Evolutionary conservation across 495 filamentous ascomycete species (phyloP).

Genomic region (Tuber borchii): DNA sequence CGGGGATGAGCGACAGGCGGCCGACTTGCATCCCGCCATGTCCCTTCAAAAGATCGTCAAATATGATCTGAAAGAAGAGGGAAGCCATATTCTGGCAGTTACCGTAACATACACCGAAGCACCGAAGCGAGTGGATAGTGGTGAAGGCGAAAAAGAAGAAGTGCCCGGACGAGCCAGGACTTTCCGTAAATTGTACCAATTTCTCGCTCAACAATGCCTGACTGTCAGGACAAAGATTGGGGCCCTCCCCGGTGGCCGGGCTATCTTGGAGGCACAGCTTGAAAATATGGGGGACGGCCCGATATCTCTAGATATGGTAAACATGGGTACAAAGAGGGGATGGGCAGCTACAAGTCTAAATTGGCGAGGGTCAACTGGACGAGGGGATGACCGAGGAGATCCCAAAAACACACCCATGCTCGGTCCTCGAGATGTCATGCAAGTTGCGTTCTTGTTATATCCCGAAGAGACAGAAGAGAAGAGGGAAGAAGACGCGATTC

Average conservation of each 20-base stretch:
- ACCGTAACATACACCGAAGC: slow-evolving; percentile 68
- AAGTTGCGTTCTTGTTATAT: slow-evolving; percentile 82
- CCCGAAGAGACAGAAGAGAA: slow-evolving; percentile 49
- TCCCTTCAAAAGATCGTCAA: slow-evolving; percentile 76
- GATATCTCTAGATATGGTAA: slow-evolving; percentile 55
- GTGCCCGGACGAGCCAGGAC: slow-evolving; percentile 64
- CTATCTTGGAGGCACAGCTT: slow-evolving; percentile 80
- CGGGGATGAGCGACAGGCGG: slow-evolving; percentile 42
- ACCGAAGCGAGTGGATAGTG: slow-evolving; percentile 41
- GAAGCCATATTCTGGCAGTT: slow-evolving; percentile 86
- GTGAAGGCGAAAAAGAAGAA: slow-evolving; percentile 56
- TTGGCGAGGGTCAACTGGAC: slow-evolving; percentile 47
- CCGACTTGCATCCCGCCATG: slow-evolving; percentile 57
- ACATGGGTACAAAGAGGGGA: slow-evolving; percentile 49
- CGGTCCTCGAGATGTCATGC: slow-evolving; percentile 77
- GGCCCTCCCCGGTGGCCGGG: slow-evolving; percentile 45
- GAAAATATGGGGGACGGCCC: slow-evolving; percentile 78
- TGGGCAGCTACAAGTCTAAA: slow-evolving; percentile 50
- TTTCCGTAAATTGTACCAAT: slow-evolving; percentile 95
- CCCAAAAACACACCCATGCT: slow-evolving; percentile 56
- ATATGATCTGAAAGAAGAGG: slow-evolving; percentile 88
- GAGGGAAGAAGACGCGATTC: slow-evolving; percentile 47
- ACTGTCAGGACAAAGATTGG: slow-evolving; percentile 85
- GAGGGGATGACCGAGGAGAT: slow-evolving; percentile 18
- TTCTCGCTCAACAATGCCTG: slow-evolving; percentile 79